Conservation (phyloP, 2,329 filamentous ascomycete species). For the Ceratocystis huliohia region DNA sequence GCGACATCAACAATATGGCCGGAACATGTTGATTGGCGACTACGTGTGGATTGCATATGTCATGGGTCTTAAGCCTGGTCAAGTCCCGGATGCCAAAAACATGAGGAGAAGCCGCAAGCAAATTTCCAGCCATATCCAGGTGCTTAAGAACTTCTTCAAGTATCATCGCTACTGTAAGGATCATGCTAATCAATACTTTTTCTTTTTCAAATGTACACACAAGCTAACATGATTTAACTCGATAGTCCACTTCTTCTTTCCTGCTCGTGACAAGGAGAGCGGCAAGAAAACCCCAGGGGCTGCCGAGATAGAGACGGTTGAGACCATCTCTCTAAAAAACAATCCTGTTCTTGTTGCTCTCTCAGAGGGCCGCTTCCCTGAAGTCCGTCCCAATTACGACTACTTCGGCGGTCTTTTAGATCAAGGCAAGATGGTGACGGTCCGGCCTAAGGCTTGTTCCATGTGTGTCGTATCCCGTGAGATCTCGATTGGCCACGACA, state of each 20-base stretch:
- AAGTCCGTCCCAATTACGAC: constrained; percentile 48
- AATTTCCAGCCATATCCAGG: constrained; percentile 59
- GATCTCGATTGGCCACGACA: constrained; percentile 39
- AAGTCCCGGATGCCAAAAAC: constrained; percentile 33
- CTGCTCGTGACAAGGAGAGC: constrained; percentile 41
- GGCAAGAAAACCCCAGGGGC: constrained; percentile 31
- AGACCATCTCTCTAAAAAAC: constrained; percentile 48
- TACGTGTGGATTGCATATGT: constrained; percentile 49
- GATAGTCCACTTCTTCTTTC: constrained; percentile 48
- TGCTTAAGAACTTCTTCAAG: constrained; percentile 53
- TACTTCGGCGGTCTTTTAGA: constrained; percentile 46
- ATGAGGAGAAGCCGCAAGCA: constrained; percentile 44
- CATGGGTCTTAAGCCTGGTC: constrained; percentile 35
- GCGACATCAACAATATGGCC: constrained; percentile 49
- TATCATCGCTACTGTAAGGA: constrained; percentile 49
- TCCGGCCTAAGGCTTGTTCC: constrained; percentile 47
- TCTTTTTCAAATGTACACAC: background rate
- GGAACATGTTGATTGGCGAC: constrained; percentile 58
- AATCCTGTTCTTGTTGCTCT: constrained; percentile 51
- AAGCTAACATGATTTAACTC: background rate
- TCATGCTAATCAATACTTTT: constrained; percentile 19
- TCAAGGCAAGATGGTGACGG: constrained; percentile 40
- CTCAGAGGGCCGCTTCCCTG: constrained; percentile 43
- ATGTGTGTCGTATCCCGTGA: constrained; percentile 44
- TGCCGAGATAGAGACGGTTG: constrained; percentile 24